Evolutionary conservation across 352 stramenopile genomes (phyloP).

Genomic region (Phytopythium helicoides): DNA sequence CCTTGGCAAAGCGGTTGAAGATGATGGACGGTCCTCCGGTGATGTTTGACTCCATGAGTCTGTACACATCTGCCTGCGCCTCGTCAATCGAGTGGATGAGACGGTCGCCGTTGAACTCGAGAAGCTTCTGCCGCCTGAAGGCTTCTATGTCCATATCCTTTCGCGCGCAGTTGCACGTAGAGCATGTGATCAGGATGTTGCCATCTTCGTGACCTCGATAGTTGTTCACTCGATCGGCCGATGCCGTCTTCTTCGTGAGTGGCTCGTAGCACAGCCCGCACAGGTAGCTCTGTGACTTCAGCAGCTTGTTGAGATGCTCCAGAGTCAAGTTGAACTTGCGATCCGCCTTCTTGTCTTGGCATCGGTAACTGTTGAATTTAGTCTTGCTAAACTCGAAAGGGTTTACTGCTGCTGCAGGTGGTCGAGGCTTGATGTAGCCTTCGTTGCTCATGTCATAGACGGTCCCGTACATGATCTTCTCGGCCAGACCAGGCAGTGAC

Average conservation of each 20-base stretch:
- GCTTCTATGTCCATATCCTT: constrained; percentile 13
- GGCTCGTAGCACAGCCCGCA: constrained; percentile 16
- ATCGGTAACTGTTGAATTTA: constrained; percentile 14
- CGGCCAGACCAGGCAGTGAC: constrained; percentile 9
- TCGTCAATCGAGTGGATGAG: constrained; percentile 19
- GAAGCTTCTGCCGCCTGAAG: constrained; percentile 16
- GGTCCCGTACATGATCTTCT: constrained; percentile 30
- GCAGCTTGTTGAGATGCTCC: constrained; percentile 13
- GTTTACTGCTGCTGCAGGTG: constrained; percentile 6
- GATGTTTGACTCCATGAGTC: constrained; percentile 19
- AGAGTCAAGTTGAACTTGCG: constrained; percentile 17
- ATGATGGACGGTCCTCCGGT: constrained; percentile 22
- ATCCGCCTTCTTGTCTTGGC: constrained; percentile 16
- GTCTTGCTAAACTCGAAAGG: constrained; percentile 15
- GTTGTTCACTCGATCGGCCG: constrained; percentile 22
- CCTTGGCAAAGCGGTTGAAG: constrained; percentile 16
- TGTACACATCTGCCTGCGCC: constrained; percentile 15
- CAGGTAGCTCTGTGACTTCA: constrained; percentile 20
- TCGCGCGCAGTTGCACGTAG: constrained; percentile 10
- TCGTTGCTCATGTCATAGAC: constrained; percentile 9
- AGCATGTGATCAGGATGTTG: constrained; percentile 17
- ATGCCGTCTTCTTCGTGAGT: constrained; percentile 19
- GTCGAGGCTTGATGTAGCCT: constrained; percentile 8
- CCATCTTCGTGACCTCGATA: constrained; percentile 6
- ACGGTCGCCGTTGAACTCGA: constrained; percentile 16